A percentile compares a stretch with the other conserved stretches of the same genome.
These are phyloP conservation scores for Byssochlamys sp. DNA, from an alignment of 2,329 filamentous ascomycete genomes.

Conservation along the genomic window DNA sequence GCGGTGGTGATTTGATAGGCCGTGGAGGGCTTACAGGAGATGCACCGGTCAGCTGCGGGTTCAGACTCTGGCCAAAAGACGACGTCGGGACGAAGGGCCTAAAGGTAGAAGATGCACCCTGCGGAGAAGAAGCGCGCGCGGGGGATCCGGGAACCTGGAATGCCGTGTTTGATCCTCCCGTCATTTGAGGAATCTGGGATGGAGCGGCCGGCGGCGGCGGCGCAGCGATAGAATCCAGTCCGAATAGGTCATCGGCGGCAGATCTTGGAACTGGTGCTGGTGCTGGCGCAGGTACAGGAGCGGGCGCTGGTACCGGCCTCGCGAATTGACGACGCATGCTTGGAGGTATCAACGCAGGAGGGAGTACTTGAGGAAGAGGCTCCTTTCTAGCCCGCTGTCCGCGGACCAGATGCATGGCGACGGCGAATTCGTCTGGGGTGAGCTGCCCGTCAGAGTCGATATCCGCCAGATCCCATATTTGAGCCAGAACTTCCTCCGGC, in stretches of 20 bases:
- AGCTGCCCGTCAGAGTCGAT: constrained; percentile 82
- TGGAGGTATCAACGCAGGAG: constrained; percentile 73
- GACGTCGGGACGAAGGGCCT: constrained; percentile 90
- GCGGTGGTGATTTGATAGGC: constrained; percentile 33
- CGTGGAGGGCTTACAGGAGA: constrained; percentile 27
- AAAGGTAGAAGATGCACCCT: constrained; percentile 48
- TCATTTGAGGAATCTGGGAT: constrained; percentile 55
- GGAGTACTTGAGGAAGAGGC: constrained; percentile 65
- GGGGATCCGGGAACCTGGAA: constrained; percentile 47
- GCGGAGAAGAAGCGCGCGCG: constrained; percentile 30
- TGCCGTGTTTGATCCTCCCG: constrained; percentile 58
- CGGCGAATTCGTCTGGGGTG: constrained; percentile 82
- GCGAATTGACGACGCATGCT: constrained; percentile 57
- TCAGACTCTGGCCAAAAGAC: constrained; percentile 76
- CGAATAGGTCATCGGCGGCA: constrained; percentile 87
- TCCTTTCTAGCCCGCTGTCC: constrained; percentile 71
- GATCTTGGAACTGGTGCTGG: constrained; percentile 53
- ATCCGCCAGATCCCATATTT: constrained; percentile 95
- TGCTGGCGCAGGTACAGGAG: constrained; percentile 33
- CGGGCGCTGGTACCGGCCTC: constrained; percentile 24
- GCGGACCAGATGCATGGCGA: constrained; percentile 93
- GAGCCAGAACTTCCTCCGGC: constrained; percentile 76
- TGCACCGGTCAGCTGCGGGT: constrained; percentile 64
- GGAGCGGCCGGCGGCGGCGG: constrained; percentile 43
- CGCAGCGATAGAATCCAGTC: constrained; percentile 64